Evolutionary conservation across 768 basidiomycete genomes (phyloP).

Genomic region (Xerocomellus amylosporus): DNA sequence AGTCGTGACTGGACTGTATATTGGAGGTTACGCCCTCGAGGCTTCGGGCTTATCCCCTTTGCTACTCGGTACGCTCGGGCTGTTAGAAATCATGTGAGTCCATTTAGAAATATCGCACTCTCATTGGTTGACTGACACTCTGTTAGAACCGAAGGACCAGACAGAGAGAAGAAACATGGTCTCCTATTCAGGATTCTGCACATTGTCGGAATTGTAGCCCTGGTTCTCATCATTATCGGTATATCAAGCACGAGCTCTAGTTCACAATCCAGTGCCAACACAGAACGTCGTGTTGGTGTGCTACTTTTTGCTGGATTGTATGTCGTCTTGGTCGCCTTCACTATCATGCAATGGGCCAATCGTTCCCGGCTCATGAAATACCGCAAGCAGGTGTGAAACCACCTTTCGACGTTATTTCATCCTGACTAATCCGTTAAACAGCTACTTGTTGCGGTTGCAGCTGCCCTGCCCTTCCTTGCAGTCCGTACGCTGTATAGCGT

Average conservation of each 20-base stretch:
- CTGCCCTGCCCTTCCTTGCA: constrained; percentile 59
- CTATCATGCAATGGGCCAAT: constrained; percentile 51
- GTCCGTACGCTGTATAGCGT: constrained; percentile 48
- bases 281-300: constrained; percentile 34
- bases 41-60: constrained; percentile 40
- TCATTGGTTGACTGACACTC: constrained; percentile 1
- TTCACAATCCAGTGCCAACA: constrained; percentile 21
- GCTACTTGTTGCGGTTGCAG: constrained; percentile 55
- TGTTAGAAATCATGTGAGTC: constrained; percentile 37
- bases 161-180: constrained; percentile 11
- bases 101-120: background rate
- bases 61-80: constrained; percentile 35
- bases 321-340: constrained; percentile 44
- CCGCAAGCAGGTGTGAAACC: constrained; percentile 34
- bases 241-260: constrained; percentile 19
- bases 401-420: background rate
- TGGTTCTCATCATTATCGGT: constrained; percentile 35
- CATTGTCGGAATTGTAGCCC: constrained; percentile 25
- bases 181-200: constrained; percentile 28
- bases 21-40: constrained; percentile 48
- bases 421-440: constrained; percentile 26
- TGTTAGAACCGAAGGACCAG: constrained; percentile 31
- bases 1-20: constrained; percentile 43
- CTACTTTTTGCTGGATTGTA: constrained; percentile 36
- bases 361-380: constrained; percentile 36